Evolutionary conservation across 345 rosid genomes (phyloP).

Genomic region (Euphorbia pulcherrima): DNA sequence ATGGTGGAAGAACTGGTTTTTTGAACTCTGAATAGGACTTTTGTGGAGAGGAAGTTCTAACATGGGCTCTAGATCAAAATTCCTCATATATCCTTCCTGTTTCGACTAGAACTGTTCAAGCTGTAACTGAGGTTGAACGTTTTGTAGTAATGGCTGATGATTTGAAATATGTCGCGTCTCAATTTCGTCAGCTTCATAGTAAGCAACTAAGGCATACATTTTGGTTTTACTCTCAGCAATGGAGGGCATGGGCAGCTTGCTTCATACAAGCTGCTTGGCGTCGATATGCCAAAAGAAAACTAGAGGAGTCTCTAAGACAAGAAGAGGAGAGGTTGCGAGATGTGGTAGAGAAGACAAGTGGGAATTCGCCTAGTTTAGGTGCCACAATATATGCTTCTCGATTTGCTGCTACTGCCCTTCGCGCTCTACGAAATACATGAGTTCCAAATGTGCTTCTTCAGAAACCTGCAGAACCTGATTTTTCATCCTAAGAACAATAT

Average conservation of each 20-base stretch:
- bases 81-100: slow-evolving; percentile 76
- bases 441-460: too few relatives aligned
- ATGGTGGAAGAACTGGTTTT: slow-evolving; percentile 87
- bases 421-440: too few relatives aligned
- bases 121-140: slow-evolving; percentile 77
- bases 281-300: slow-evolving; percentile 61
- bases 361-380: slow-evolving; percentile 70
- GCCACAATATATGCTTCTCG: slow-evolving; percentile 85
- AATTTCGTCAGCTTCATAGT: slow-evolving; percentile 82
- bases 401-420: too few relatives aligned
- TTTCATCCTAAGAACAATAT: too few relatives aligned
- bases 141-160: slow-evolving; percentile 79
- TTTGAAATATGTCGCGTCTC: slow-evolving; percentile 78
- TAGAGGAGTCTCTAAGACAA: slow-evolving; percentile 57
- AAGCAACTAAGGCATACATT: slow-evolving; percentile 84
- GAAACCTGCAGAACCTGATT: too few relatives aligned
- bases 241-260: slow-evolving; percentile 96
- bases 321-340: slow-evolving; percentile 74
- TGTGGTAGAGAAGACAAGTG: slow-evolving; percentile 63
- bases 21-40: slow-evolving; percentile 84
- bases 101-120: slow-evolving; percentile 78
- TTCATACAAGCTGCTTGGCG: slow-evolving; percentile 93
- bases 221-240: slow-evolving; percentile 81
- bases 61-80: slow-evolving; percentile 91
- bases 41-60: slow-evolving; percentile 90